phyloP scores from a whole-genome alignment of 176 grass and related monocot species.

The Neostapfia colusana region DNA sequence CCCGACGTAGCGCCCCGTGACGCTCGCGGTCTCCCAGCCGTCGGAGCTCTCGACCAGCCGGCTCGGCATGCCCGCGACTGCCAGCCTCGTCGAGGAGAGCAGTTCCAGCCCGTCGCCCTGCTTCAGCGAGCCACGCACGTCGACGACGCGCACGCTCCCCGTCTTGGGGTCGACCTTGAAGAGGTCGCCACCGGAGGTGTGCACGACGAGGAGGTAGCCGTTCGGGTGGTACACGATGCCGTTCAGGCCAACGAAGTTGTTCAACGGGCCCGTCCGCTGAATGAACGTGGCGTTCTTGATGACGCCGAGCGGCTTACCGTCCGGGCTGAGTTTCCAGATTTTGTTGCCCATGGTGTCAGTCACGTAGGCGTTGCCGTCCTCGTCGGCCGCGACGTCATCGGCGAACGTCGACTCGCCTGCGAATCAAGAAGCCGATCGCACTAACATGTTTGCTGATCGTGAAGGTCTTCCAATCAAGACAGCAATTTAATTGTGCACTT shows the following conservation, averaged over 20 bases:
- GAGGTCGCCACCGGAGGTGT: conserved; percentile 74
- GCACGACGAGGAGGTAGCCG: conserved; percentile 83
- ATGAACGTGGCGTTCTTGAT: conserved; percentile 66
- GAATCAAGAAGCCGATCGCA: conserved; percentile 14
- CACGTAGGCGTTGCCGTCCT: conserved; percentile 81
- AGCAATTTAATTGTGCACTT: not conserved
- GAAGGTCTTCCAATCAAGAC: not conserved
- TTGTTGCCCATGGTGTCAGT: conserved; percentile 63
- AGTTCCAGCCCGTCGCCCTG: conserved; percentile 81
- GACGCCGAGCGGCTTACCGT: conserved; percentile 55
- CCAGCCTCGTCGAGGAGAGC: conserved; percentile 61
- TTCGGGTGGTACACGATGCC: conserved; percentile 78
- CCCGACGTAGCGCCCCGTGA: conserved; percentile 59
- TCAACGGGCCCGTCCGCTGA: conserved; percentile 44
- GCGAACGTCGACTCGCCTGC: conserved; percentile 63
- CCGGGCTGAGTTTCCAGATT: conserved; percentile 82
- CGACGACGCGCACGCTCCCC: conserved; percentile 52
- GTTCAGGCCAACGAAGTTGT: conserved; percentile 74
- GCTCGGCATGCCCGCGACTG: conserved; percentile 61
- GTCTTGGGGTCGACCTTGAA: conserved; percentile 63
- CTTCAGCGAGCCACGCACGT: conserved; percentile 57
- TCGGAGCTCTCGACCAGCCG: conserved; percentile 77
- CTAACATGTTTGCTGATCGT: not conserved
- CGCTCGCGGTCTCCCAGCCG: conserved; percentile 72
- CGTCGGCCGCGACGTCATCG: conserved; percentile 78